A percentile compares a stretch with the other conserved stretches of the same genome.
Conservation (phyloP, 169 alveolate species). For the Cryptosporidium tyzzeri region DNA sequence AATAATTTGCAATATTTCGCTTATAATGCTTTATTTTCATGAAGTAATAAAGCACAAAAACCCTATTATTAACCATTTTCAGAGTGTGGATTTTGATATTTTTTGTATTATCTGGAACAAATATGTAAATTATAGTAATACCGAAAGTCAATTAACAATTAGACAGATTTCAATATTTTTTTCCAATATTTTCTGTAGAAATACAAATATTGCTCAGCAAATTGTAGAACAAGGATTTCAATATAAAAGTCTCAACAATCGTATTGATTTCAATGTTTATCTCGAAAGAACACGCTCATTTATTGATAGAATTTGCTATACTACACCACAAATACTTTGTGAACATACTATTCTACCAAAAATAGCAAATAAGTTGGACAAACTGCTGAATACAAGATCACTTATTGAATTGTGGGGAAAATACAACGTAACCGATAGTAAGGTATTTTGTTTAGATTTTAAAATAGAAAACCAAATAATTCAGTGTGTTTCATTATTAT, state of each 20-base stretch:
- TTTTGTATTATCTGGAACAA: slow-evolving; percentile 60
- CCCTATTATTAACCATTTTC: slow-evolving; percentile 12
- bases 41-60: slow-evolving; percentile 49
- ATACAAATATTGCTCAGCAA: slow-evolving; percentile 17
- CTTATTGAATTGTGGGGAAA: slow-evolving; percentile 34
- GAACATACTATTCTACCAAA: slow-evolving; percentile 53
- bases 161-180: slow-evolving; percentile 17
- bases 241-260: background rate
- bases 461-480: slow-evolving; percentile 65
- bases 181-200: slow-evolving; percentile 17
- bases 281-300: slow-evolving; percentile 14
- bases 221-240: slow-evolving; percentile 56
- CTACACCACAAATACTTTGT: slow-evolving; percentile 7
- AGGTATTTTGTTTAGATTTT: background rate
- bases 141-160: background rate
- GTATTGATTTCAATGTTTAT: background rate
- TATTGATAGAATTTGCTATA: slow-evolving; percentile 2
- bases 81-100: slow-evolving; percentile 32
- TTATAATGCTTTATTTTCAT: slow-evolving; percentile 33
- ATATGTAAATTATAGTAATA: background rate
- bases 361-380: slow-evolving; percentile 61
- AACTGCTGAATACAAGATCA: slow-evolving; percentile 15
- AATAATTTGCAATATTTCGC: slow-evolving; percentile 48
- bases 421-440: slow-evolving; percentile 15
- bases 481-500: slow-evolving; percentile 43